These are phyloP conservation scores for Trematosphaeria pertusa DNA, from an alignment of 2,329 filamentous ascomycete species.

Conservation along the genomic window DNA sequence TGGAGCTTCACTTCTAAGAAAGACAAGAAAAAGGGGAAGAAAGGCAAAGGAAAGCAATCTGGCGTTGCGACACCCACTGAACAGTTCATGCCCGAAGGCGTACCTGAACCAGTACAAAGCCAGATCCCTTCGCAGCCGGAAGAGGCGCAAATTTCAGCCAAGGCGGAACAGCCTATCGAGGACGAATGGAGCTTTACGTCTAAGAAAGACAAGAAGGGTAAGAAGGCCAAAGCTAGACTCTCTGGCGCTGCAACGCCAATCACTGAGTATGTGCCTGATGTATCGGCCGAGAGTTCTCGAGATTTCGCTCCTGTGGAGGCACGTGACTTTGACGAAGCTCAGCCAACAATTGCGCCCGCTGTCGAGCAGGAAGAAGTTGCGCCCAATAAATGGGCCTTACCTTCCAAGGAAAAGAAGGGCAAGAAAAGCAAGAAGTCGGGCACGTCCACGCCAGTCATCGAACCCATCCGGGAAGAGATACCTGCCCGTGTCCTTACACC, in stretches of 20 bases:
- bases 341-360: not conserved
- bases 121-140: slow-evolving; percentile 3
- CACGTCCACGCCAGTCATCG: slow-evolving; percentile 4
- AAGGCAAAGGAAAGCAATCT: slow-evolving; percentile 22
- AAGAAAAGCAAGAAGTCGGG: slow-evolving; percentile 15
- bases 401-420: slow-evolving; percentile 21
- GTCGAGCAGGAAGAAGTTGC: slow-evolving; percentile 13
- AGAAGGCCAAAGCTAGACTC: slow-evolving; percentile 33
- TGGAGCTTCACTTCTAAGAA: slow-evolving; percentile 18
- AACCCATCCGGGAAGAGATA: slow-evolving; percentile 1
- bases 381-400: slow-evolving; percentile 6
- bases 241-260: slow-evolving; percentile 21
- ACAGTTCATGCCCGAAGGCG: not conserved
- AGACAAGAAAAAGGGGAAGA: slow-evolving; percentile 30
- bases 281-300: slow-evolving; percentile 4
- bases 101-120: not conserved
- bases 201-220: slow-evolving; percentile 38
- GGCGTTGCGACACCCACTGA: not conserved
- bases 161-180: slow-evolving; percentile 2
- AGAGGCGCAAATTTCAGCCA: not conserved
- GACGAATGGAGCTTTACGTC: slow-evolving; percentile 12
- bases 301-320: not conserved
- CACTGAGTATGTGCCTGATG: slow-evolving; percentile 13
- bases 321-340: too few species aligned
- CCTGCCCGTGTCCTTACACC: too few species aligned